Evolutionary conservation across 2,329 filamentous ascomycete genomes (phyloP).

Genomic region (Hymenotorrendiella dingleyae): DNA sequence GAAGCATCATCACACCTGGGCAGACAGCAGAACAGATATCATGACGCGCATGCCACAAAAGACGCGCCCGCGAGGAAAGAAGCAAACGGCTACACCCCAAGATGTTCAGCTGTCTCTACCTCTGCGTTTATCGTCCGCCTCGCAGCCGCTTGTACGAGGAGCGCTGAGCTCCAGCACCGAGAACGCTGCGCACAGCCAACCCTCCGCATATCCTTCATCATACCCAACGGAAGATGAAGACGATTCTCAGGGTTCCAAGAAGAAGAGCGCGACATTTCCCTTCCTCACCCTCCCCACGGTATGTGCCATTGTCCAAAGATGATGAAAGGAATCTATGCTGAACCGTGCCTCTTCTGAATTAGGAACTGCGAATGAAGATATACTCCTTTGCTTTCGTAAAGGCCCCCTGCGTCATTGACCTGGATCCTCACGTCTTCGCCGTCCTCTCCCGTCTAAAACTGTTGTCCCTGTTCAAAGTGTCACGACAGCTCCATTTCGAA

Average conservation of each 20-base stretch:
- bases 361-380: slow-evolving; percentile 63
- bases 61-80: slow-evolving; percentile 9
- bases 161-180: background rate
- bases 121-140: background rate
- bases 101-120: background rate
- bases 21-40: too few relatives aligned
- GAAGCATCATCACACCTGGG: too few relatives aligned
- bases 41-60: too few relatives aligned
- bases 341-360: too few relatives aligned
- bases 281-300: slow-evolving; percentile 65
- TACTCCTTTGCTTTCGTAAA: slow-evolving; percentile 58
- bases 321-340: too few relatives aligned
- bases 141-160: background rate
- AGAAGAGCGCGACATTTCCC: slow-evolving; percentile 44
- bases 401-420: slow-evolving; percentile 51
- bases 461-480: slow-evolving; percentile 56
- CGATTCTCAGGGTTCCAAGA: background rate
- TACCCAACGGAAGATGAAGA: slow-evolving; percentile 14
- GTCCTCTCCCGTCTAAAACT: slow-evolving; percentile 47
- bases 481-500: slow-evolving; percentile 55
- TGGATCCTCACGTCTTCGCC: slow-evolving; percentile 61
- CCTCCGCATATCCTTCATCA: slow-evolving; percentile 25
- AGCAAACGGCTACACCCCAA: background rate
- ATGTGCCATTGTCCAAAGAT: too few relatives aligned
- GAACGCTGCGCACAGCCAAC: slow-evolving; percentile 10